Conservation (phyloP, 148 eudicot genomes). For the Amaranthus hypochondriacus region DNA sequence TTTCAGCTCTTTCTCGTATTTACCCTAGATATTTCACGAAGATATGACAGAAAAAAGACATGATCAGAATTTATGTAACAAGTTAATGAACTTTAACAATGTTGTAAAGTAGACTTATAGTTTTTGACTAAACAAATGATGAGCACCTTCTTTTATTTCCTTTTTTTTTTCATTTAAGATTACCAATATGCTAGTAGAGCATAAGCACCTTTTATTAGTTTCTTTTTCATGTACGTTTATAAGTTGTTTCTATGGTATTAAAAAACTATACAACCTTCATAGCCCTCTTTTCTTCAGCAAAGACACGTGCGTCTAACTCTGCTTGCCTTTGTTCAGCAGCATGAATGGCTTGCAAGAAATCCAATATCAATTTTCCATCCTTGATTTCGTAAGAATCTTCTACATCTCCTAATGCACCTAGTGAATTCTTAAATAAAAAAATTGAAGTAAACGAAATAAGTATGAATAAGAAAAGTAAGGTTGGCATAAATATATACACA, state of each 20-base stretch:
- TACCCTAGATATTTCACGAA: conserved; percentile 44
- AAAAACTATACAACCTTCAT: conserved; percentile 50
- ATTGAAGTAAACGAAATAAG: conserved; percentile 14
- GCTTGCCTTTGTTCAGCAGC: conserved; percentile 93
- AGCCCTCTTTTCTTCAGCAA: conserved; percentile 69
- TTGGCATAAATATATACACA: conserved; percentile 13
- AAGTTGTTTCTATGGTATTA: background rate
- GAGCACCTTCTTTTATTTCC: background rate
- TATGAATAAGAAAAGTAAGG: background rate
- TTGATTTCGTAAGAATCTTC: conserved; percentile 42
- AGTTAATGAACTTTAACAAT: background rate
- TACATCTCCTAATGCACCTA: conserved; percentile 32
- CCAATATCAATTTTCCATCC: conserved; percentile 85
- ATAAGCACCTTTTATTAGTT: too few relatives aligned
- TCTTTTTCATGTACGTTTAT: too few relatives aligned
- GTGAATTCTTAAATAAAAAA: conserved; percentile 41
- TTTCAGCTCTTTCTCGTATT: conserved; percentile 84
- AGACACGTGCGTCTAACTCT: conserved; percentile 68
- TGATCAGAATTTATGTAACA: conserved; percentile 1
- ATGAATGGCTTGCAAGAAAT: conserved; percentile 87
- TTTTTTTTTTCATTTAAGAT: too few relatives aligned
- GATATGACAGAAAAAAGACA: background rate
- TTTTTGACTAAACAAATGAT: conserved; percentile 3
- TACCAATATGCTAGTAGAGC: too few relatives aligned
- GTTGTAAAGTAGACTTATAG: background rate